Base-by-base conservation (phyloP, 495 filamentous ascomycete species). In the Bacidia rubella region DNA sequence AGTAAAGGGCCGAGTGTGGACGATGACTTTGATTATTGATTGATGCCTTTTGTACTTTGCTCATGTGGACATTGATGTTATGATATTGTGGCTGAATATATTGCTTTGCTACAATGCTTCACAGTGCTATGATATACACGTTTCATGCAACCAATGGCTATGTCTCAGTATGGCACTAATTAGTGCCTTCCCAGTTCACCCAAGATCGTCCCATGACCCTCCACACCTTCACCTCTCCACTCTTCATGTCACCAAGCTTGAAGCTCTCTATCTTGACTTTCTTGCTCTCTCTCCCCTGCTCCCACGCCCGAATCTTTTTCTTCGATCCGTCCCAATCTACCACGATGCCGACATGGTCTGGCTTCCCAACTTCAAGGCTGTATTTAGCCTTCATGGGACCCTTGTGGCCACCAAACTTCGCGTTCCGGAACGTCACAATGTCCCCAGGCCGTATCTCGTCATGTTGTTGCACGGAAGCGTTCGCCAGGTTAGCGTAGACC, bases 311-410 rank as follows among this genome's bases (percentile, higher is more conserved):
- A 32, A 98, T 83, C 75, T 95, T 95, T 78, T 95, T 96, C 75
- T 96, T 95, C 23, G 88, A 95, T 26, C 92, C 92, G 65, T 98
- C 92, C 92, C 92, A 98, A 63, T 98, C 92, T 11, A 88, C 77
- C n/a, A 97, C 90, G n/a, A 98, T 72, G 2, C 77, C 93, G 1
- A 97, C 92, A 66, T 98, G 92, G 59, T 95, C 90, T 2, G 86
- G 85, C 61, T 85, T 88, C 45, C 92, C 92, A 0, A 95, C 87
- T 55, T 98, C 92, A 32, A 78, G 68, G 49, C 70, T 81, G 63
- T 98, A 98, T 68, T 97, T 97, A 57, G 85, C 82, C 61, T 95
- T 89, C 83, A 98, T 86, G 10, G 87, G 77, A 2, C 92, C 92
- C 55, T 89, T 86, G 65, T 98, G 93, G 26, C 92, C 92, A 64